phyloP scores from a whole-genome alignment of 2,329 filamentous ascomycete species.

The Microsporum canis region DNA sequence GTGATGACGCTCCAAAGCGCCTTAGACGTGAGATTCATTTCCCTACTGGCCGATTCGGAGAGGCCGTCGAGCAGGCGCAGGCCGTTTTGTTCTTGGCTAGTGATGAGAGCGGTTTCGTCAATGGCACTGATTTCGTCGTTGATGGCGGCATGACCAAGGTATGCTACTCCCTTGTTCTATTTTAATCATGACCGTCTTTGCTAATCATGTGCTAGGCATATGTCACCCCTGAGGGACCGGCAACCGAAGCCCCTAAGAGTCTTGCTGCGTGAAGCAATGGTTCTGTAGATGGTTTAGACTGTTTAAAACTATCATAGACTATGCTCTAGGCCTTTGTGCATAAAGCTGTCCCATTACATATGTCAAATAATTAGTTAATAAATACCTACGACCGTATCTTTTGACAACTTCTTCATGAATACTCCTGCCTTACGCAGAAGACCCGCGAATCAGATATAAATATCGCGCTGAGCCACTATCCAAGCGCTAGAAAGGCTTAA shows the following conservation, averaged over 20 bases:
- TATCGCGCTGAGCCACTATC: too few species aligned
- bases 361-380: not conserved
- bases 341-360: not conserved
- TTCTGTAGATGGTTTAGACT: not conserved
- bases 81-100: slow-evolving; percentile 78
- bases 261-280: slow-evolving; percentile 19
- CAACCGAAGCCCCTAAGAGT: slow-evolving; percentile 44
- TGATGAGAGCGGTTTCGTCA: slow-evolving; percentile 82
- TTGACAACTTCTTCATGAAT: not conserved
- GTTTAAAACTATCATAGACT: not conserved
- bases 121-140: slow-evolving; percentile 83
- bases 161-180: slow-evolving; percentile 3
- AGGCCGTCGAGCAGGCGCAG: slow-evolving; percentile 87
- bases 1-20: slow-evolving; percentile 72
- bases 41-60: slow-evolving; percentile 75
- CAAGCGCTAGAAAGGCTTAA: too few species aligned
- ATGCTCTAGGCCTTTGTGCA: not conserved
- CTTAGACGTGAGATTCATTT: slow-evolving; percentile 79
- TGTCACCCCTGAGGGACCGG: slow-evolving; percentile 50
- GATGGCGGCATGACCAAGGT: slow-evolving; percentile 89
- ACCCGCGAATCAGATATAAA: too few species aligned
- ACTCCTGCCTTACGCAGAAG: too few species aligned
- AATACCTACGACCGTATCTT: not conserved
- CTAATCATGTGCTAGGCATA: slow-evolving; percentile 48
- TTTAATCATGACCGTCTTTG: not conserved